A percentile compares a stretch with the other conserved stretches of the same genome.
Conservation (phyloP, 495 filamentous ascomycete genomes). For the Immersiella caudata region DNA sequence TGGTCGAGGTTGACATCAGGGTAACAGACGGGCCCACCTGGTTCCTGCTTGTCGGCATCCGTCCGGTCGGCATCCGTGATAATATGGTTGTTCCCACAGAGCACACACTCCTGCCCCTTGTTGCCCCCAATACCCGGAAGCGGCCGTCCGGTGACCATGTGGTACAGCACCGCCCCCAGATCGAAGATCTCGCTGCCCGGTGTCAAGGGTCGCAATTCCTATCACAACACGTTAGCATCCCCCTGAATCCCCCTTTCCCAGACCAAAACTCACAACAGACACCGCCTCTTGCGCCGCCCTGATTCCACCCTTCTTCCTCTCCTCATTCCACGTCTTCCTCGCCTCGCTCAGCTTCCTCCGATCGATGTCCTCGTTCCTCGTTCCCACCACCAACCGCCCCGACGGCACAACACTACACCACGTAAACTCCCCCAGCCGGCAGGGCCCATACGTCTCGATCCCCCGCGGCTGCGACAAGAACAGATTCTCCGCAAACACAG, state of each 20-base stretch:
- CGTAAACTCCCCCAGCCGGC: slow-evolving; percentile 52
- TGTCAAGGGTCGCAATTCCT: slow-evolving; percentile 36
- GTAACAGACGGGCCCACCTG: slow-evolving; percentile 15
- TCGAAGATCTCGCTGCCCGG: slow-evolving; percentile 39
- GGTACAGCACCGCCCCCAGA: slow-evolving; percentile 41
- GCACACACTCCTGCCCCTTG: slow-evolving; percentile 30
- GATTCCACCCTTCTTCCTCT: background rate
- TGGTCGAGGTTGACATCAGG: slow-evolving; percentile 33
- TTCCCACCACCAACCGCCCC: slow-evolving; percentile 27
- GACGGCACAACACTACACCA: slow-evolving; percentile 30
- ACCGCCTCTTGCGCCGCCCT: slow-evolving; percentile 6
- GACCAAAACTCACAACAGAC: slow-evolving; percentile 15
- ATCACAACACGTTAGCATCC: background rate
- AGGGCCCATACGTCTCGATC: slow-evolving; percentile 50
- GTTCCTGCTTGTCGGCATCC: background rate
- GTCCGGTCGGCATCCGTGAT: slow-evolving; percentile 2
- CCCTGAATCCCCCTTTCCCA: background rate
- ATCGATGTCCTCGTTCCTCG: slow-evolving; percentile 6
- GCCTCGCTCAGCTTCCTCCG: slow-evolving; percentile 20
- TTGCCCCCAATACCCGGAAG: slow-evolving; percentile 5
- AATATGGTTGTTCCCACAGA: slow-evolving; percentile 31
- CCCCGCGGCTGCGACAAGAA: slow-evolving; percentile 48
- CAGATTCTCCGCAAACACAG: slow-evolving; percentile 46
- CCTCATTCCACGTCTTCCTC: slow-evolving; percentile 9
- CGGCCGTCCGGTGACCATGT: slow-evolving; percentile 42